Evolutionary conservation across 1,139 yeast species (phyloP), one percentile per base, ranked within the genome.

Genomic region (Debaryomyces udenii): DNA sequence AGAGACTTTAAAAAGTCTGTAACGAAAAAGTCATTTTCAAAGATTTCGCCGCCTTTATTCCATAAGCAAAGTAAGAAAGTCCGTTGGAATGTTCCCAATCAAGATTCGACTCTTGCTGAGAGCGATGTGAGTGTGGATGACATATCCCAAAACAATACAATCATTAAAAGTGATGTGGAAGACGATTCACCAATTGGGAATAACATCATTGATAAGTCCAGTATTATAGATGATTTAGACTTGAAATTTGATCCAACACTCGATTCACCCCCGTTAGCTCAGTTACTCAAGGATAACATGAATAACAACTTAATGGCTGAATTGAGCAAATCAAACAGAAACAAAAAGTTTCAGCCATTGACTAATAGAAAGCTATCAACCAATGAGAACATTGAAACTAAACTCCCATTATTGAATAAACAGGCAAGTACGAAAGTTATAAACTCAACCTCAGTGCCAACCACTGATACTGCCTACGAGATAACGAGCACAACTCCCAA

Each of bases 81-180:
- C 0, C 65, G 72, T 38, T 68, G 75, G 68, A 71, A 66, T 45
- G 62, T 64, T 2, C 67, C 68, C 6, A 56, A 54, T 23, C 56
- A 46, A 29, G 73, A 69, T 44, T 45, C 55, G 4, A 60, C 62
- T 26, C 59, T 66, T 58, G 59, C 64, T 27, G 68, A 63, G 41
- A 47, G 59, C 41, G 57, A 57, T 45, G 31, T 54, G 13, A 62
- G 69, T 31, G 47, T 57, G 48, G 61, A 56, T 29, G 64, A 57
- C 22, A 51, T 32, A 9, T 26, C 44, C 3, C 42, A 55, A 13
- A 57, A 52, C 9, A 51, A 52, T 26, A 40, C 42, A 6, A 33
- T 47, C 23, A 40, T 51, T n/a, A 56, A 51, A 27, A 61, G 61
- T 39, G 64, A 59, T 32, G 32, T 51, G 10, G 66, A 58, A 11